A percentile compares a stretch with the other conserved stretches of the same genome.
phyloP scores from a whole-genome alignment of 257 asterid genomes.

The Vinca minor region DNA sequence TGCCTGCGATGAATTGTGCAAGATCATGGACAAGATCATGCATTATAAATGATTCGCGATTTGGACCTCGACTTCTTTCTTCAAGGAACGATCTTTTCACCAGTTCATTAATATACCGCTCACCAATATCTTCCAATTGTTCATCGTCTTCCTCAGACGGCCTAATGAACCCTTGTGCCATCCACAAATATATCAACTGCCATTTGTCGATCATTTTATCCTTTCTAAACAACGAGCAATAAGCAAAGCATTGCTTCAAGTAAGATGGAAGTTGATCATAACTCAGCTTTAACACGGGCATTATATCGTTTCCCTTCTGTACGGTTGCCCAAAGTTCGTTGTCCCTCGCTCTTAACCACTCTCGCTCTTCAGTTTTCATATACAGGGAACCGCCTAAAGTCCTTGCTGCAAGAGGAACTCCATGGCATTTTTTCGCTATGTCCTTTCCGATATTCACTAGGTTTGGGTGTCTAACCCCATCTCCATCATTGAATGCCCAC shows the following conservation, averaged over 20 bases:
- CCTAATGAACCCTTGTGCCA: slow-evolving; percentile 1
- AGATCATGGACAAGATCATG: slow-evolving; percentile 6
- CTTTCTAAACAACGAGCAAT: slow-evolving; percentile 29
- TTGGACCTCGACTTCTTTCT: not conserved
- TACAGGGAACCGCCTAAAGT: slow-evolving; percentile 41
- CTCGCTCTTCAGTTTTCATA: slow-evolving; percentile 31
- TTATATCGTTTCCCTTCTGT: slow-evolving; percentile 36
- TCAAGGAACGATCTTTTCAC: slow-evolving; percentile 6
- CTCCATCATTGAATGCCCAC: slow-evolving; percentile 31
- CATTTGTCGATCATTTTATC: not conserved
- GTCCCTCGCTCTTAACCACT: slow-evolving; percentile 40
- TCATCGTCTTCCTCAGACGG: not conserved
- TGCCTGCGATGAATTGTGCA: not conserved
- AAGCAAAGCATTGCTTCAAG: slow-evolving; percentile 52
- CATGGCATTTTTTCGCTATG: slow-evolving; percentile 43
- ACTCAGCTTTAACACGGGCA: slow-evolving; percentile 39
- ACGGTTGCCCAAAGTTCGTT: slow-evolving; percentile 43
- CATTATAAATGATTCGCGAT: slow-evolving; percentile 1
- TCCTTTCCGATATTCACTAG: slow-evolving; percentile 36
- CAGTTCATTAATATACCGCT: not conserved
- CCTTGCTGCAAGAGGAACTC: slow-evolving; percentile 45
- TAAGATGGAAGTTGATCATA: slow-evolving; percentile 40
- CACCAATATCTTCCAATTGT: not conserved
- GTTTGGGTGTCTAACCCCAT: slow-evolving; percentile 22
- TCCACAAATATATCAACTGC: not conserved